These are phyloP conservation scores for Boletus barrowsii DNA, from an alignment of 768 basidiomycete species.

Conservation along the genomic window DNA sequence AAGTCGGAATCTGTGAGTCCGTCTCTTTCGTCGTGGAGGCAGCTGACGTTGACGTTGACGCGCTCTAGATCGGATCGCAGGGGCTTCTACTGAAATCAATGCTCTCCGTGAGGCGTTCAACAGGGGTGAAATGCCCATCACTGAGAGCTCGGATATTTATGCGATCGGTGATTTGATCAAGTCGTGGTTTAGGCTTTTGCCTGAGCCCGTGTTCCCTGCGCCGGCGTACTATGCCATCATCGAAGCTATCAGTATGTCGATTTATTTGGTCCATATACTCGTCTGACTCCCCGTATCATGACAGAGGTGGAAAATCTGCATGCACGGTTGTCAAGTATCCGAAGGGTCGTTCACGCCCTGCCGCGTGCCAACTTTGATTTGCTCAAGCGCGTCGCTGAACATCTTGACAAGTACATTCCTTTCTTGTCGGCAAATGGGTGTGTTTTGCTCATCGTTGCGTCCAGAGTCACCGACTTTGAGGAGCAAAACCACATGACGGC, in stretches of 20 bases:
- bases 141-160: conserved; percentile 66
- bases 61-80: conserved; percentile 73
- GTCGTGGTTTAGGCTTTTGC: conserved; percentile 80
- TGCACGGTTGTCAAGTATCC: conserved; percentile 59
- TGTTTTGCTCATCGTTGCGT: neutral
- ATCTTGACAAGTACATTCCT: conserved; percentile 65
- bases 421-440: neutral
- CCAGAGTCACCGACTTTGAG: conserved; percentile 82
- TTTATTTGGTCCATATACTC: neutral
- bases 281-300: conserved; percentile 3
- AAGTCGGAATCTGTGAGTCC: conserved; percentile 79
- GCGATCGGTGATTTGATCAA: conserved; percentile 82
- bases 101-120: conserved; percentile 73
- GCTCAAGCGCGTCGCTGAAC: conserved; percentile 75
- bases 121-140: conserved; percentile 63
- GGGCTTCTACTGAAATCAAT: conserved; percentile 67
- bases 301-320: conserved; percentile 73
- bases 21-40: neutral
- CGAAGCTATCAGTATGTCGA: conserved; percentile 60
- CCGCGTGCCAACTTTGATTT: conserved; percentile 75
- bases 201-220: conserved; percentile 75
- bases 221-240: conserved; percentile 66
- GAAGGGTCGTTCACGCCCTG: conserved; percentile 62
- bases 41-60: neutral
- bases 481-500: conserved; percentile 90